phyloP scores from a whole-genome alignment of 2,329 filamentous ascomycete genomes.

The Clonostachys chloroleuca region DNA sequence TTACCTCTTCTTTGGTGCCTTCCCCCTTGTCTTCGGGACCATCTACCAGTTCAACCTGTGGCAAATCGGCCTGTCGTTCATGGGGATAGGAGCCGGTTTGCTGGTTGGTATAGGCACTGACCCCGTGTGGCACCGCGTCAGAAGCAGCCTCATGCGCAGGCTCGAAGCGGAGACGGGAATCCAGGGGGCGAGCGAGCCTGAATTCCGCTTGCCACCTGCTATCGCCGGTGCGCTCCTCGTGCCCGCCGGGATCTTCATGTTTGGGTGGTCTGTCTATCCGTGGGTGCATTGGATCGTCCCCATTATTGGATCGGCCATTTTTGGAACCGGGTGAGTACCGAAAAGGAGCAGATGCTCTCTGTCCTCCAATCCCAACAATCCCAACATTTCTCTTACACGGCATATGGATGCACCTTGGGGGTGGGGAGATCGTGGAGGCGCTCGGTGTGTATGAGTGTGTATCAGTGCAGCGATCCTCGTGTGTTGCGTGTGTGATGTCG shows the following conservation, averaged over 20 bases:
- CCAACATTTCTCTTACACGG: background rate
- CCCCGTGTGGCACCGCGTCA: constrained; percentile 61
- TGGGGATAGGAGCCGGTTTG: constrained; percentile 69
- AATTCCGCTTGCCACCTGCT: constrained; percentile 76
- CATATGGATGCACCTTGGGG: background rate
- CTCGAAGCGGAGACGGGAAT: constrained; percentile 45
- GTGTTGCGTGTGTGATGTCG: no score
- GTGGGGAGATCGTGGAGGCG: no score
- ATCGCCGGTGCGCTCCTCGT: constrained; percentile 74
- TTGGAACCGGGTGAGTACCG: constrained; percentile 61
- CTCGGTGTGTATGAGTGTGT: no score
- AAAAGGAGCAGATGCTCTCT: background rate
- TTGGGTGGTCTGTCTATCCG: constrained; percentile 78
- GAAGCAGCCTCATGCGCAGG: constrained; percentile 50
- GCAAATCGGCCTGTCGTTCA: constrained; percentile 75
- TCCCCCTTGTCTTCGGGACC: constrained; percentile 71
- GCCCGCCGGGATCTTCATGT: constrained; percentile 80
- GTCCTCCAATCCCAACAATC: background rate
- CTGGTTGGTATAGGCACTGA: constrained; percentile 55
- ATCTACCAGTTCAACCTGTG: constrained; percentile 75
- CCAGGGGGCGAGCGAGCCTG: constrained; percentile 67
- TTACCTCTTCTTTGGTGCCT: constrained; percentile 89
- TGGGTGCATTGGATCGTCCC: constrained; percentile 73
- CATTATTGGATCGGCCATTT: constrained; percentile 68
- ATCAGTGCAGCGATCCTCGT: no score